Evolutionary conservation across 169 alveolate species (phyloP), one percentile per base, ranked within the genome.

Genomic region (Plasmodium malariae): DNA sequence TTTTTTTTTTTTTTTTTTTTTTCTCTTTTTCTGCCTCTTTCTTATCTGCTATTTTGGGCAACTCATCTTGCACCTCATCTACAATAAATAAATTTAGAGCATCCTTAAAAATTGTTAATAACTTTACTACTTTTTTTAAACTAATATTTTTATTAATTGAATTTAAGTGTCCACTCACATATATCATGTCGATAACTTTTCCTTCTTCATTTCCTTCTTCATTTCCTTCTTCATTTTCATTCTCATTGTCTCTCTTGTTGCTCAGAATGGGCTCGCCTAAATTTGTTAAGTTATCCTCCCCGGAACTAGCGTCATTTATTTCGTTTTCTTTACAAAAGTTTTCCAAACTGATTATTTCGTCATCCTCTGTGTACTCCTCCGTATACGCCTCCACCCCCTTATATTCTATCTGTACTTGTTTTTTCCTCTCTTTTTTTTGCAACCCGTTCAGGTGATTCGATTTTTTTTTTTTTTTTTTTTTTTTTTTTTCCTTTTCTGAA

Each of bases 61-160:
- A 54, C 21, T 34, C 74, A 54, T 74, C 72, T 9, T 57, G 70
- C 34, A 70, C 43, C 17, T 60, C 74, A n/a, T 85, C 76, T 19
- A 37, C 48, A 59, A 37, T 60, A 62, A 54, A 85, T 36, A 69
- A 57, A 62, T 54, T 48, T 24, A 85, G 37, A 48, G 83, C 83
- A 57, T 85, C 87, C 12, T 45, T 43, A 85, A 45, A 85, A 57
- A 69, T 55, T 11, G 87, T n/a, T 24, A 85, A 21, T 48, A 85
- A n/a, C 48, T 67, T 85, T 17, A 85, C 54, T 32, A 69, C 62
- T 14, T 85, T 68, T 62, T 67, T 70, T 73, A 85, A 55, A 21
- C 74, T 57, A 1, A 55, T 40, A 32, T 69, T 85, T 24, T 57
- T 70, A 62, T 63, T 57, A 11, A 85, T 43, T 0, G 92, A 54